Evolutionary conservation across 2,329 filamentous ascomycete species (phyloP).

Genomic region (Sporothrix brasiliensis): DNA sequence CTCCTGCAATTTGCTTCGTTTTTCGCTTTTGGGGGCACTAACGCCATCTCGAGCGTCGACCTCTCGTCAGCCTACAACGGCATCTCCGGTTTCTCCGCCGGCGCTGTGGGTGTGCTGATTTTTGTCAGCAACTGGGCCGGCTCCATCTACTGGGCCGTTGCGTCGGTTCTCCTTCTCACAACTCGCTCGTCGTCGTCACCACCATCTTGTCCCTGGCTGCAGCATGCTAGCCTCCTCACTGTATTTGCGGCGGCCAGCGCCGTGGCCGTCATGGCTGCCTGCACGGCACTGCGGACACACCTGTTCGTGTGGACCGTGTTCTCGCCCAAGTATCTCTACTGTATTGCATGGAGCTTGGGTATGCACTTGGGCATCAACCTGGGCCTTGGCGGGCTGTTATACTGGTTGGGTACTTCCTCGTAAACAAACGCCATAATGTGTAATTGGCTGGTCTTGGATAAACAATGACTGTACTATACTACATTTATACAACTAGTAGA

Average conservation of each 20-base stretch:
- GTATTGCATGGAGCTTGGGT: conserved; percentile 81
- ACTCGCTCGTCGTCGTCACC: not conserved
- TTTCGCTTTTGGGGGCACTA: conserved; percentile 88
- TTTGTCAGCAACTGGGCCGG: conserved; percentile 92
- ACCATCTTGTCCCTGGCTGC: conserved; percentile 36
- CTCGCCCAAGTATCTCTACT: conserved; percentile 93
- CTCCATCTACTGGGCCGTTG: conserved; percentile 81
- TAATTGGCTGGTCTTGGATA: not conserved
- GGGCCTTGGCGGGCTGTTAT: conserved; percentile 61
- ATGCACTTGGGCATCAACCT: conserved; percentile 79
- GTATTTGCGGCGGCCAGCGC: conserved; percentile 68
- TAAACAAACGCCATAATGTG: not conserved
- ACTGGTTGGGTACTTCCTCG: conserved; percentile 51
- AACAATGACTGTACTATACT: not conserved
- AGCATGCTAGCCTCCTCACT: conserved; percentile 67
- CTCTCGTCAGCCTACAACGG: conserved; percentile 96
- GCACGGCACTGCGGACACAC: conserved; percentile 80
- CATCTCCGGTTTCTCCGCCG: conserved; percentile 74
- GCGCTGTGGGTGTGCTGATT: conserved; percentile 79
- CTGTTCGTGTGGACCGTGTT: conserved; percentile 99
- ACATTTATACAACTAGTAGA: not conserved
- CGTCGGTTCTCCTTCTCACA: conserved; percentile 53
- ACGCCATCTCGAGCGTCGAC: conserved; percentile 94
- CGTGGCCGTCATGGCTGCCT: conserved; percentile 82
- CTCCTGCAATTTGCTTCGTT: conserved; percentile 81